Evolutionary conservation across 495 filamentous ascomycete species (phyloP), one percentile per base, ranked within the genome.

Genomic region (Lepidopterella palustris): DNA sequence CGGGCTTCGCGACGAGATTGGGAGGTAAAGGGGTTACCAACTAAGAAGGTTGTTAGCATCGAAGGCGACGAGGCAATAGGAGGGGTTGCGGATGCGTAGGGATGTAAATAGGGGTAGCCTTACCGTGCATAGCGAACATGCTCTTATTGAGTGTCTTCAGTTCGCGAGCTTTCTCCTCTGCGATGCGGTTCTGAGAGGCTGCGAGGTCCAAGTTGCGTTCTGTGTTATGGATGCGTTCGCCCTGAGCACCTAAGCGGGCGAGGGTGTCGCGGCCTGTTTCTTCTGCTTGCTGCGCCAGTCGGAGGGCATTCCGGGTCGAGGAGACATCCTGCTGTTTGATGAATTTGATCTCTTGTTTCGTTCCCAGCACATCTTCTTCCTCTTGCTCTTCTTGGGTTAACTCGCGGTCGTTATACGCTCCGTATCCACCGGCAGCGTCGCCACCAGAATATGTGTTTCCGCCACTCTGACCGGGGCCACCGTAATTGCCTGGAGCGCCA

Each of bases 201-300:
- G 87, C 84, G 53, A 84, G 76, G 61, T 92, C 87, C 24, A 93
- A 76, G 51, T 87, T 87, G 70, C 78, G 81, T 66, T 92, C 87
- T 1, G 87, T 86, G 63, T 90, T 86, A 71, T 93, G 83, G 45
- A 95, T 80, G 4, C 82, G 79, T 60, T 95, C 89, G 59, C 83
- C 58, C 27, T 64, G 65, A 1, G 58, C 80, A 39, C 85, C 86
- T 8, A 95, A 83, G 39, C 85, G 78, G 21, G 80, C 84, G 11
- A 91, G 74, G 0, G 86, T 92, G 45, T 80, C 78, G 15, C 81
- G 77, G 25, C 85, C 86, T n/a, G 83, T 84, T 59, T 91, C 84
- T 61, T 88, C 81, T 1, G 87, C 83, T 70, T 89, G 82, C 11
- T 79, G 79, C 4, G 82, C 86, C 49, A 84, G 78, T 0, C 81